phyloP scores from a whole-genome alignment of 2,329 filamentous ascomycete genomes.

The Cladophialophora psammophila region DNA sequence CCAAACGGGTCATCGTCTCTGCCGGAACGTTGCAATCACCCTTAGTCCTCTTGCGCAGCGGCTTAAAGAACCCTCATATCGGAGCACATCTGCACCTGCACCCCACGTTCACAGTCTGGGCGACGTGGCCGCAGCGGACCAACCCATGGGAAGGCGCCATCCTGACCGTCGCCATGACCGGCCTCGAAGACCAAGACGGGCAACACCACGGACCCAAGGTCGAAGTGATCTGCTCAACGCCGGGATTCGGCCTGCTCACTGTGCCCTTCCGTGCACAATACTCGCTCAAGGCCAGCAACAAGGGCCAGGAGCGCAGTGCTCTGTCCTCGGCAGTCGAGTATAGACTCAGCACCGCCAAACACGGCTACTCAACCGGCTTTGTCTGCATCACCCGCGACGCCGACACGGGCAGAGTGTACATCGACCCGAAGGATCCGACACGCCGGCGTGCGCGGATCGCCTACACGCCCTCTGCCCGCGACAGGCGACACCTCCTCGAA shows the following conservation, averaged over 20 bases:
- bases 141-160: conserved; percentile 66
- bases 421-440: conserved; percentile 73
- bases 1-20: conserved; percentile 81
- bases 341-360: conserved; percentile 74
- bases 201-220: conserved; percentile 83
- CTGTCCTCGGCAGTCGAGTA: conserved; percentile 66
- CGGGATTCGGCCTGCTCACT: conserved; percentile 26
- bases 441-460: conserved; percentile 71
- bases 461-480: conserved; percentile 75
- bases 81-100: conserved; percentile 84
- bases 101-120: conserved; percentile 59
- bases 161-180: conserved; percentile 77
- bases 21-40: conserved; percentile 80
- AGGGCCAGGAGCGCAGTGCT: neutral
- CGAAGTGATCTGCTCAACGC: conserved; percentile 63
- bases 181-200: conserved; percentile 81
- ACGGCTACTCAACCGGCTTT: conserved; percentile 73
- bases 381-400: conserved; percentile 79
- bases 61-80: conserved; percentile 80
- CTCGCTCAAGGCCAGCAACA: neutral
- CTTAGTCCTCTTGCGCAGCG: conserved; percentile 76
- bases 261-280: conserved; percentile 64
- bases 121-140: conserved; percentile 36
- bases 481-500: conserved; percentile 74
- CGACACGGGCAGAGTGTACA: conserved; percentile 75